Evolutionary conservation across 2,329 filamentous ascomycete species (phyloP).

Genomic region (Calonectria pseudoturangicola): DNA sequence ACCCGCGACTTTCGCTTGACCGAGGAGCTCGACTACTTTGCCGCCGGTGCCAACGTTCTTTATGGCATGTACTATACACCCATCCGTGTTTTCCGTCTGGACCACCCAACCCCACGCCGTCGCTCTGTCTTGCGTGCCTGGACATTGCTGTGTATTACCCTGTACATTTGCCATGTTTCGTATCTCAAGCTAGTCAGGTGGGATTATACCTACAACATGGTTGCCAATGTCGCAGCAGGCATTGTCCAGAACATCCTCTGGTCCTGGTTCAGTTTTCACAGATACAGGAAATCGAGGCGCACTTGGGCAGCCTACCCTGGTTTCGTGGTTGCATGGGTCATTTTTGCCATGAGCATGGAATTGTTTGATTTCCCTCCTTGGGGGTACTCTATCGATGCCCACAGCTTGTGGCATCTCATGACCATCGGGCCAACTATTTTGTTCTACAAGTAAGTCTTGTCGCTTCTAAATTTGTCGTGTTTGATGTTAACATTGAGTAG

Average conservation of each 20-base stretch:
- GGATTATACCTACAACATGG: constrained; percentile 99
- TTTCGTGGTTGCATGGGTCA: constrained; percentile 92
- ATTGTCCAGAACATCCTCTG: constrained; percentile 88
- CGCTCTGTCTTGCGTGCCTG: constrained; percentile 79
- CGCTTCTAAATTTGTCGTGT: background rate
- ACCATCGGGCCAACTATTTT: constrained; percentile 91
- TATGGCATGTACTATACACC: constrained; percentile 93
- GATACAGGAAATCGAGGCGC: constrained; percentile 82
- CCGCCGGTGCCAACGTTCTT: constrained; percentile 89
- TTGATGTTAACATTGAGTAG: constrained; percentile 67
- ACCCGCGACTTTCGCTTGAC: constrained; percentile 89
- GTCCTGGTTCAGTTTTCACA: constrained; percentile 86
- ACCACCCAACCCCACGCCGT: constrained; percentile 69
- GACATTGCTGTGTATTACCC: constrained; percentile 81
- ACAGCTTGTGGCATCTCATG: constrained; percentile 96
- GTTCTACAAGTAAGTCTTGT: constrained; percentile 92
- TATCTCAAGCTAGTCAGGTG: constrained; percentile 92
- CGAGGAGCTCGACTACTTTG: constrained; percentile 98
- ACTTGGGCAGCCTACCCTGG: constrained; percentile 93
- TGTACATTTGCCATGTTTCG: constrained; percentile 86
- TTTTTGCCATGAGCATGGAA: constrained; percentile 96
- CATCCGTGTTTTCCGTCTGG: constrained; percentile 88
- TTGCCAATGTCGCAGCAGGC: constrained; percentile 90
- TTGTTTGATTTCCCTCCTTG: constrained; percentile 94
- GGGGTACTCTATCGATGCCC: constrained; percentile 89